Conservation (phyloP, 2,329 filamentous ascomycete genomes). For the Aspergillus terreus region DNA sequence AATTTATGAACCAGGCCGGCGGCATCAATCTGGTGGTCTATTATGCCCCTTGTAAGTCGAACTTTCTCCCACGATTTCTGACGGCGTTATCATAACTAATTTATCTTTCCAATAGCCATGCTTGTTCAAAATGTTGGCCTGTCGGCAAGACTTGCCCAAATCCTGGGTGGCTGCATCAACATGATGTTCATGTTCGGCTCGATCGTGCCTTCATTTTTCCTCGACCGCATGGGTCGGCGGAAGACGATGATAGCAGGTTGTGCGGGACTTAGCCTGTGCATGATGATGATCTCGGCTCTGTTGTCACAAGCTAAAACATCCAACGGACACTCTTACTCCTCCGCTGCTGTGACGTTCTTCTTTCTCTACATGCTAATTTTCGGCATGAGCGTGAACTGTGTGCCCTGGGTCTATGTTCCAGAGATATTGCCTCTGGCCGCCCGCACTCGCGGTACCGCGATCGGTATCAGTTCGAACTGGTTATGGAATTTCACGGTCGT, state of each 20-base stretch:
- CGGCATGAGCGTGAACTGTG: background rate
- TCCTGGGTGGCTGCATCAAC: background rate
- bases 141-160: background rate
- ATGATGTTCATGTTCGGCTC: background rate
- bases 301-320: background rate
- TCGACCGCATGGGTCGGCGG: background rate
- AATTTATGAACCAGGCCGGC: background rate
- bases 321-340: background rate
- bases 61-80: background rate
- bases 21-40: background rate
- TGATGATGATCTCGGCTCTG: background rate
- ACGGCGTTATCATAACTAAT: background rate
- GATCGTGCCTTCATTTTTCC: background rate
- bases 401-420: background rate
- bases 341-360: background rate
- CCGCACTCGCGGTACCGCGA: background rate
- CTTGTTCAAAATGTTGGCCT: background rate
- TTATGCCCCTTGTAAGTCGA: background rate
- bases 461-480: background rate
- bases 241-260: background rate
- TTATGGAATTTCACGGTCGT: background rate
- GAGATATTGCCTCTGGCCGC: background rate
- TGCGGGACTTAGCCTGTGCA: background rate
- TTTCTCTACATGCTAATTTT: background rate
- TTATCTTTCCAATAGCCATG: background rate